A percentile compares a stretch with the other conserved stretches of the same genome.
These are phyloP conservation scores for Clarireedia sp. DNA, from an alignment of 2,329 filamentous ascomycete genomes.

Conservation along the genomic window DNA sequence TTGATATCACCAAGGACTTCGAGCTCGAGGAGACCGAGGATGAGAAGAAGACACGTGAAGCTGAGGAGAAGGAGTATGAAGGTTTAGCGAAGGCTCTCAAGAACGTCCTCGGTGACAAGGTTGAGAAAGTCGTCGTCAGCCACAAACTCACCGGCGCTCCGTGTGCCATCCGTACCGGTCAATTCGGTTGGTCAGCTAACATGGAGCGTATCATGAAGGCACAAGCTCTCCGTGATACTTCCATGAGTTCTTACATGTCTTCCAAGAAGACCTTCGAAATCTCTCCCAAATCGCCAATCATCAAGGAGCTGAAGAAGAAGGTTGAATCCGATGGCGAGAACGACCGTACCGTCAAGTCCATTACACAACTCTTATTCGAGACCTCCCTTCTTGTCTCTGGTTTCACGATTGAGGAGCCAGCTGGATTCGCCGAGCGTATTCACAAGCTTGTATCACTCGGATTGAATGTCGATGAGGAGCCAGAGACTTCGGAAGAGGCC, in stretches of 20 bases:
- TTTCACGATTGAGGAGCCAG: conserved; percentile 99
- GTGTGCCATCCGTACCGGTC: conserved; percentile 97
- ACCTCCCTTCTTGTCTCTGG: conserved; percentile 96
- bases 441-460: conserved; percentile 99
- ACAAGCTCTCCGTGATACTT: conserved; percentile 98
- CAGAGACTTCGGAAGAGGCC: conserved; percentile 60
- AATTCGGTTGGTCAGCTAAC: conserved; percentile 99
- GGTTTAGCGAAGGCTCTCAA: conserved; percentile 91
- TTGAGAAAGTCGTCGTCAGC: conserved; percentile 98
- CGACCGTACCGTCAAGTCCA: conserved; percentile 98
- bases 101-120: conserved; percentile 98
- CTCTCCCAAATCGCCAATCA: conserved; percentile 94
- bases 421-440: conserved; percentile 96
- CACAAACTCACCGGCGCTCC: conserved; percentile 94
- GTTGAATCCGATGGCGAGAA: conserved; percentile 95
- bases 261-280: conserved; percentile 99
- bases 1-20: conserved; percentile 99
- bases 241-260: conserved; percentile 99
- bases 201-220: conserved; percentile 99
- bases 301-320: conserved; percentile 99
- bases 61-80: conserved; percentile 98
- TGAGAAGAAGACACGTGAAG: conserved; percentile 94
- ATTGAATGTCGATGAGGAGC: conserved; percentile 92
- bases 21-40: conserved; percentile 99
- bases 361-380: conserved; percentile 97